Evolutionary conservation across 177 flowering plant species (phyloP).

Genomic region (Vitis hybrid): DNA sequence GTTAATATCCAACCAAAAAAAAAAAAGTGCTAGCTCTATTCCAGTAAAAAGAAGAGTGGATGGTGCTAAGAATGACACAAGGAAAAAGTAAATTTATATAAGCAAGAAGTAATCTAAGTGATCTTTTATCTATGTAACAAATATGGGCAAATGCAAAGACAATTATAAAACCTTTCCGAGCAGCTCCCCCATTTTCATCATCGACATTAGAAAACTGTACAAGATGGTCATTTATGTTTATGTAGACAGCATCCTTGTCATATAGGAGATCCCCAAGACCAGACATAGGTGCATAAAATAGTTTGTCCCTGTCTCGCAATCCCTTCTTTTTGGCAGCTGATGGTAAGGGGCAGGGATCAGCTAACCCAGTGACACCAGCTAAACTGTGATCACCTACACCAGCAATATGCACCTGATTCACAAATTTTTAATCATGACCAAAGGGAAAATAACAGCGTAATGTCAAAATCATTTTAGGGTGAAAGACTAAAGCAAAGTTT

Average conservation of each 20-base stretch:
- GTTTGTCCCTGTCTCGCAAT: constrained; percentile 86
- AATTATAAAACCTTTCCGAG: constrained; percentile 43
- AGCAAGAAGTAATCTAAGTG: not conserved
- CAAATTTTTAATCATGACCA: not conserved
- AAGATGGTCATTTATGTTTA: constrained; percentile 80
- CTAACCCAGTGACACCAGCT: constrained; percentile 62
- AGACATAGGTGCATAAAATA: constrained; percentile 98
- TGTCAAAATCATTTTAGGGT: not conserved
- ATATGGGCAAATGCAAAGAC: not conserved
- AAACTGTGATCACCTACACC: constrained; percentile 89
- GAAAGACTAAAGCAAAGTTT: not conserved
- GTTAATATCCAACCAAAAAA: too few species aligned
- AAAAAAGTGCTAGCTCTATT: too few species aligned
- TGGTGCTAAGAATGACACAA: too few species aligned
- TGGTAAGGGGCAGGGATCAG: constrained; percentile 98
- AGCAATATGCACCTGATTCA: constrained; percentile 87
- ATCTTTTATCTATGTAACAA: not conserved
- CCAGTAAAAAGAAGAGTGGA: too few species aligned
- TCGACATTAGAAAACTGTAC: constrained; percentile 81
- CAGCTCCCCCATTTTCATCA: constrained; percentile 36
- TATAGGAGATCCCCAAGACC: constrained; percentile 94
- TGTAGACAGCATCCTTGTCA: constrained; percentile 98
- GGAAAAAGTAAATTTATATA: too few species aligned
- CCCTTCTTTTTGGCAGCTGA: constrained; percentile 98
- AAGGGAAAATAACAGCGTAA: not conserved